A percentile compares a stretch with the other conserved stretches of the same genome.
Conservation (phyloP, 257 asterid species). For the Lantana camara region DNA sequence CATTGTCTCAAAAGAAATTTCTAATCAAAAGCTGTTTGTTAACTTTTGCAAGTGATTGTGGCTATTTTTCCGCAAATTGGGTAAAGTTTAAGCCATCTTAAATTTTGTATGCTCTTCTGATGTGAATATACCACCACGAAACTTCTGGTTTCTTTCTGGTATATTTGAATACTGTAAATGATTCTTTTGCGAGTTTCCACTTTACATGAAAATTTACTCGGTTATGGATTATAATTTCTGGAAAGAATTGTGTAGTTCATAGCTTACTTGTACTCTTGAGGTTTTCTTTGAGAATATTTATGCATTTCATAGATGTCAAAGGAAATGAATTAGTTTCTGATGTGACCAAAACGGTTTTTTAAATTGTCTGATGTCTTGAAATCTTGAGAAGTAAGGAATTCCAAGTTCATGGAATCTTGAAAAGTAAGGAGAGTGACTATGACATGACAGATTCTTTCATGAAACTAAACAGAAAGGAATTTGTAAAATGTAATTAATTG, state of each 20-base stretch:
- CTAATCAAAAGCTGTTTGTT: not conserved
- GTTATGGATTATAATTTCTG: not conserved
- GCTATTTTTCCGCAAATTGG: slow-evolving; percentile 13
- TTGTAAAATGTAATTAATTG: not conserved
- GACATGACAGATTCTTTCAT: not conserved
- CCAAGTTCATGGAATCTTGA: not conserved
- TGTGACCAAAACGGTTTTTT: not conserved
- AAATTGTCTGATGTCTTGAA: not conserved
- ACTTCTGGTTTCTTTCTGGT: not conserved
- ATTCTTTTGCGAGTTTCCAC: not conserved
- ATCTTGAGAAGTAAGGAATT: no score
- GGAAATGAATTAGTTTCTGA: not conserved
- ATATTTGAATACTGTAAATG: not conserved
- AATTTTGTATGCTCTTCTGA: not conserved
- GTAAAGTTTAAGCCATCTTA: not conserved
- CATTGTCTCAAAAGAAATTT: not conserved
- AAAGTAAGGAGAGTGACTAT: not conserved
- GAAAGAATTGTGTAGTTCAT: not conserved
- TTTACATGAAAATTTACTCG: not conserved
- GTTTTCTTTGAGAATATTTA: slow-evolving; percentile 3
- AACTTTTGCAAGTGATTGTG: not conserved
- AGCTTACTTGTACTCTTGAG: not conserved
- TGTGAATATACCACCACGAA: not conserved
- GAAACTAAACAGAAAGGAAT: not conserved
- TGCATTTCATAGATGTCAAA: not conserved